Percentiles rank a stretch among this genome's conserved stretches.
phyloP scores from a whole-genome alignment of 2,329 filamentous ascomycete genomes.

The Keithomyces neogunnii region DNA sequence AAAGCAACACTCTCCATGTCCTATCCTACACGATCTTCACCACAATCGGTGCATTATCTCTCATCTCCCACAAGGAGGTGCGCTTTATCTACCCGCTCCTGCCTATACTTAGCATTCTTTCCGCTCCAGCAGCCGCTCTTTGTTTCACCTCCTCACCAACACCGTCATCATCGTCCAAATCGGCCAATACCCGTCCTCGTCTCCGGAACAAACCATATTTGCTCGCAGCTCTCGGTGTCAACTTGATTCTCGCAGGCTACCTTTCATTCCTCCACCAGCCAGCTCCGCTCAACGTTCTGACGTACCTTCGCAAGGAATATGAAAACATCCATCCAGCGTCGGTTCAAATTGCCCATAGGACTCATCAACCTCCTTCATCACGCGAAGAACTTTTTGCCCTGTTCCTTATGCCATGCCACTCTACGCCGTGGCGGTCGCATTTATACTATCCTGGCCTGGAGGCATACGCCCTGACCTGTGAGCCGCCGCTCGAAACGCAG shows the following conservation, averaged over 20 bases:
- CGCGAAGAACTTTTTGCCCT: slow-evolving; percentile 52
- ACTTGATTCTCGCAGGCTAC: slow-evolving; percentile 65
- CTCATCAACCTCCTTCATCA: slow-evolving; percentile 13
- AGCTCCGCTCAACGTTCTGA: slow-evolving; percentile 66
- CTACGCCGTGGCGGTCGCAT: slow-evolving; percentile 88
- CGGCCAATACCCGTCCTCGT: slow-evolving; percentile 16
- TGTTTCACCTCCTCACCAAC: slow-evolving; percentile 48
- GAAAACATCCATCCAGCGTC: slow-evolving; percentile 42
- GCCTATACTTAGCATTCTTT: slow-evolving; percentile 74
- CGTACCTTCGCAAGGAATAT: slow-evolving; percentile 68
- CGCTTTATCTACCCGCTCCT: slow-evolving; percentile 93
- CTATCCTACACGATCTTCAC: slow-evolving; percentile 51
- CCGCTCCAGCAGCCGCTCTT: slow-evolving; percentile 55
- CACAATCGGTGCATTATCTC: slow-evolving; percentile 57
- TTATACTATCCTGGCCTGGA: slow-evolving; percentile 65
- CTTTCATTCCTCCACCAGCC: slow-evolving; percentile 70
- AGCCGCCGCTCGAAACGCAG: slow-evolving; percentile 66
- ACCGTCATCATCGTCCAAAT: slow-evolving; percentile 18
- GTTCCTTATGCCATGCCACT: slow-evolving; percentile 94
- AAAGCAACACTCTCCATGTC: slow-evolving; percentile 25
- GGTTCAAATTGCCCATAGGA: slow-evolving; percentile 12
- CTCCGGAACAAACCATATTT: slow-evolving; percentile 50
- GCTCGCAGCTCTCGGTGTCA: slow-evolving; percentile 50
- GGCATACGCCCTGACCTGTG: slow-evolving; percentile 82
- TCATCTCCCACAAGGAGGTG: slow-evolving; percentile 92